Percentiles rank a stretch among this genome's conserved stretches.
Evolutionary conservation across 2,329 filamentous ascomycete species (phyloP).

Genomic region (Daldinia eschscholtzii): DNA sequence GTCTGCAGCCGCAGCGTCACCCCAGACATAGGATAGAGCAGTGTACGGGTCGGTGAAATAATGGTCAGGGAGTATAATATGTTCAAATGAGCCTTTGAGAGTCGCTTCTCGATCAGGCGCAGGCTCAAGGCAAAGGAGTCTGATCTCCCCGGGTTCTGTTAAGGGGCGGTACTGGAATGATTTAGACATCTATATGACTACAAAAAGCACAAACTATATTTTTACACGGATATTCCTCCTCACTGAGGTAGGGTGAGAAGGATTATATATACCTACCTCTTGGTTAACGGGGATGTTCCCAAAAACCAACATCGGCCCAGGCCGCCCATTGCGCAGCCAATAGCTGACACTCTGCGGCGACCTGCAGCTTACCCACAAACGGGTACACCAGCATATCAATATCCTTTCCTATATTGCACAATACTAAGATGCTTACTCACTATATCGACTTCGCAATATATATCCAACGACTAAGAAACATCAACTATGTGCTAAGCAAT

Average conservation of each 20-base stretch:
- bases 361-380: neutral
- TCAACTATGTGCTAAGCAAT: no score
- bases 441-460: neutral
- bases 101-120: neutral
- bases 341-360: neutral
- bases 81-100: slow-evolving; percentile 13
- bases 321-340: neutral
- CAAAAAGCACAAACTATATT: neutral
- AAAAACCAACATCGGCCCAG: neutral
- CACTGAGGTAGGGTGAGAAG: no score
- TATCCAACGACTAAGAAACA: neutral
- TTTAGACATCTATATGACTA: neutral
- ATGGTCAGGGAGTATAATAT: slow-evolving; percentile 5
- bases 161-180: neutral
- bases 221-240: neutral
- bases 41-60: slow-evolving; percentile 16
- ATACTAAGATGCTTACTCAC: neutral
- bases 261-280: no score
- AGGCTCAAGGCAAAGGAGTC: slow-evolving; percentile 2
- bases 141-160: slow-evolving; percentile 8
- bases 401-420: neutral
- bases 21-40: slow-evolving; percentile 17
- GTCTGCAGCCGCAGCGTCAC: neutral
- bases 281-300: neutral
- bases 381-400: neutral